Evolutionary conservation across 1,139 yeast genomes (phyloP), one percentile per base, ranked within the genome.

Genomic region (Saccharomycopsis hybrid): DNA sequence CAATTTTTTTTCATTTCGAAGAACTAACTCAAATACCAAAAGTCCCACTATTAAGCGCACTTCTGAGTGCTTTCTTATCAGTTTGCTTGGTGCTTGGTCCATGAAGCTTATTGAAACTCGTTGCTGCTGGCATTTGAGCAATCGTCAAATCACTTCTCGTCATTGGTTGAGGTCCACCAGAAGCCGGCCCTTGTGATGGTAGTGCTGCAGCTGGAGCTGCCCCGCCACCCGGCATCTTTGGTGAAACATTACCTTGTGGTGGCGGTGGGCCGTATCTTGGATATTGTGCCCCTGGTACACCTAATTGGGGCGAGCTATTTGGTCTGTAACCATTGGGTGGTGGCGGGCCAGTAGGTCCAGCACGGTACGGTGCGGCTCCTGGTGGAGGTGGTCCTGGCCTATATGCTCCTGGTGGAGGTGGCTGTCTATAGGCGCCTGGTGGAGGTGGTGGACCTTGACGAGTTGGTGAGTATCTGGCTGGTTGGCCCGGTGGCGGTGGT

Each of bases 21-120:
- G n/a, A n/a, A n/a, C n/a, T n/a, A n/a, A n/a, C n/a, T 36, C 43
- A 52, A 25, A 53, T 53, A 18, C 55, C 55, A 48, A 53, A 53
- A 32, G 51, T 50, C 18, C 54, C 54, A 29, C 55, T 44, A 11
- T 51, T 54, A 41, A 53, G 51, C 3, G 55, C 55, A 36, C 54
- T 51, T 41, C 55, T 41, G 25, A 53, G 41, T n/a, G 54, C 54
- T 39, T 53, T 53, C 24, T 53, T 53, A 35, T 53, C 54, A 4
- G 47, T 32, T 5, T 41, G 45, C 27, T 53, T 53, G 11, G 50
- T 32, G 13, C 43, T 41, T 7, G 54, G 54, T 2, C 55, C 55
- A 32, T 53, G 55, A n/a, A 53, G 41, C 33, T 53, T 53, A 33
- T 37, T 53, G 41, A 51, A 51, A 4, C 53, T 53, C 3, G 35